A percentile compares a stretch with the other conserved stretches of the same genome.
Evolutionary conservation across 441 rosid species (phyloP).

Genomic region (Cnidoscolus chayamansa): DNA sequence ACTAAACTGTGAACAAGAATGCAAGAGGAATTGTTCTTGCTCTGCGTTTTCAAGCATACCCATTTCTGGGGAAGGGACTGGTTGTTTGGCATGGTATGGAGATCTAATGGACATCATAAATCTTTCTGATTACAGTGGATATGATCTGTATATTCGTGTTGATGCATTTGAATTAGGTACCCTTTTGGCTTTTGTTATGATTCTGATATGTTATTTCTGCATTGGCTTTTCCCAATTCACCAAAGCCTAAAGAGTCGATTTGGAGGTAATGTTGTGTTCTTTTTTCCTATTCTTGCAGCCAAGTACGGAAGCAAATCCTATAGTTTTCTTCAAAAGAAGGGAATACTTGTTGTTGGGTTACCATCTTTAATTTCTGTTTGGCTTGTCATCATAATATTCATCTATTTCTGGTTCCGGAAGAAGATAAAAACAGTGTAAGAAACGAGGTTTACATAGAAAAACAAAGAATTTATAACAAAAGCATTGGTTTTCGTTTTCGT

Average conservation of each 20-base stretch:
- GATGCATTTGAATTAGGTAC: slow-evolving; percentile 22
- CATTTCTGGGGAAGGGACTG: slow-evolving; percentile 8
- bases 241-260: too few species aligned
- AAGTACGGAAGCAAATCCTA: background rate
- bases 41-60: too few species aligned
- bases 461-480: background rate
- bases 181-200: too few species aligned
- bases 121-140: background rate
- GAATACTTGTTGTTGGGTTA: background rate
- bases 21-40: slow-evolving; percentile 28
- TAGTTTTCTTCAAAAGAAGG: background rate
- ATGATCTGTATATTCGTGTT: slow-evolving; percentile 12
- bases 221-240: too few species aligned
- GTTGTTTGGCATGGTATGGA: slow-evolving; percentile 24
- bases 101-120: slow-evolving; percentile 15
- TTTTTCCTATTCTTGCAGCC: background rate
- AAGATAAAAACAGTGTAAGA: slow-evolving; percentile 2
- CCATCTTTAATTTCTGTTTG: background rate
- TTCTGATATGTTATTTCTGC: background rate
- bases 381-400: background rate
- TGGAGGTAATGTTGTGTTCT: background rate
- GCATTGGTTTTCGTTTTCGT: background rate
- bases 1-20: slow-evolving; percentile 15
- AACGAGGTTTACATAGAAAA: too few species aligned
- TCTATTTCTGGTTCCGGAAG: background rate